phyloP scores from a whole-genome alignment of 495 filamentous ascomycete species.

The Recurvomyces mirabilis region DNA sequence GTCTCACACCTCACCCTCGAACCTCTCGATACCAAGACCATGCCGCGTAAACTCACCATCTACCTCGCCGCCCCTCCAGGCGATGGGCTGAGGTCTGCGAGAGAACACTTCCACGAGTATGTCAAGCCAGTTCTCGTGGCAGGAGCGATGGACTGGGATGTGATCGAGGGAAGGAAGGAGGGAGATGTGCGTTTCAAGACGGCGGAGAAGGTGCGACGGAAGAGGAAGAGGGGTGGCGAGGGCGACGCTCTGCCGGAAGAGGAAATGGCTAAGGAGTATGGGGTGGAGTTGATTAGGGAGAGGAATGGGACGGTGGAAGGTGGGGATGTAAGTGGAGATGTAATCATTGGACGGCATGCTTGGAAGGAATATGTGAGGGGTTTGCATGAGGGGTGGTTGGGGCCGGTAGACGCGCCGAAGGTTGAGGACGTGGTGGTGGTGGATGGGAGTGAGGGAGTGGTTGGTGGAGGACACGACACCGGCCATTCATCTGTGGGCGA shows the following conservation, averaged over 20 bases:
- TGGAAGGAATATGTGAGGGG: slow-evolving; percentile 98
- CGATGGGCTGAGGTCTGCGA: slow-evolving; percentile 66
- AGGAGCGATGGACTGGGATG: slow-evolving; percentile 86
- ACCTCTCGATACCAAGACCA: slow-evolving; percentile 52
- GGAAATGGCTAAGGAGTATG: slow-evolving; percentile 36
- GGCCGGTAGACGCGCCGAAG: slow-evolving; percentile 52
- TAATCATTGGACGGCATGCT: slow-evolving; percentile 81
- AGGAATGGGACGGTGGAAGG: slow-evolving; percentile 54
- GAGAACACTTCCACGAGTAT: slow-evolving; percentile 92
- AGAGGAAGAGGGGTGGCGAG: slow-evolving; percentile 47
- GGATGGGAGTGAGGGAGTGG: slow-evolving; percentile 2
- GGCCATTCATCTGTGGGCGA: slow-evolving; percentile 21
- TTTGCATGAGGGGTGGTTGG: slow-evolving; percentile 92
- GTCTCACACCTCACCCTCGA: slow-evolving; percentile 82
- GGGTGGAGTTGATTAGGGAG: slow-evolving; percentile 24
- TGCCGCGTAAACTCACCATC: slow-evolving; percentile 78
- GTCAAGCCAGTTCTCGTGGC: slow-evolving; percentile 87
- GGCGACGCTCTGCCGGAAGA: slow-evolving; percentile 35
- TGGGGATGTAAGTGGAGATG: slow-evolving; percentile 63
- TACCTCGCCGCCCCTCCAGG: slow-evolving; percentile 76
- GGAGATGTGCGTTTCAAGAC: slow-evolving; percentile 75
- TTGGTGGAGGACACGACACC: slow-evolving; percentile 8
- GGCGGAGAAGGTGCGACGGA: slow-evolving; percentile 68
- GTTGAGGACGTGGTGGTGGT: slow-evolving; percentile 12
- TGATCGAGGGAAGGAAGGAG: slow-evolving; percentile 79